Evolutionary conservation across 169 alveolate genomes (phyloP), one percentile per base, ranked within the genome.

Genomic region (Cryptosporidium meleagridis): DNA sequence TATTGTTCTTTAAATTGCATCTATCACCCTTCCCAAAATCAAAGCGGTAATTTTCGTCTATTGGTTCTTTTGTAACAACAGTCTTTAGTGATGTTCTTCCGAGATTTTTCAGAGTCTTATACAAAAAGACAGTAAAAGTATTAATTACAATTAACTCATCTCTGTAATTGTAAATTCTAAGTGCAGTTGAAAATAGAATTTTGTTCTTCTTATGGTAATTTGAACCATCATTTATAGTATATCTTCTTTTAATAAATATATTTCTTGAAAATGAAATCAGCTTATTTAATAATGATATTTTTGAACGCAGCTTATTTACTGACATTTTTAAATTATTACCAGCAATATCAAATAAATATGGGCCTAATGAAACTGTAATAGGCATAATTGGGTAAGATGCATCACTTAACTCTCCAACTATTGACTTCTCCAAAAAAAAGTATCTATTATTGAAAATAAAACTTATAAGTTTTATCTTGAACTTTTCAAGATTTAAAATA

Each of bases 401-500:
- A 33, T 37, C 52, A 55, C 58, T 45, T 58, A 52, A 7, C 44
- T 73, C 86, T 51, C 33, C 68, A 59, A 21, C 33, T 7, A 73
- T 55, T 8, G 71, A 70, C 41, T 59, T 73, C 23, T 29, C 48
- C 12, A 51, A 55, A 71, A 51, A 73, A 52, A 33, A 73, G 52
- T 53, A 53, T 55, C 52, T 62, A 16, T 37, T 33, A 73, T 73
- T 73, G 33, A 73, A 73, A 53, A 73, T 73, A 55, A 52, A 59
- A 18, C 70, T 59, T 12, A 37, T 41, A 73, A 73, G 58, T 29
- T 39, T 73, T 59, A 73, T 55, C 23, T 73, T 73, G 37, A 51
- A 73, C 26, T 73, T 73, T 73, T 73, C 86, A 59, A 73, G 71
- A 59, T 69, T 73, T 33, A 59, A 73, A 9, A 55, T 59, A 52